A percentile compares a stretch with the other conserved stretches of the same genome.
Evolutionary conservation across 2,329 filamentous ascomycete genomes (phyloP).

Genomic region (Dactylellina parvicollis): DNA sequence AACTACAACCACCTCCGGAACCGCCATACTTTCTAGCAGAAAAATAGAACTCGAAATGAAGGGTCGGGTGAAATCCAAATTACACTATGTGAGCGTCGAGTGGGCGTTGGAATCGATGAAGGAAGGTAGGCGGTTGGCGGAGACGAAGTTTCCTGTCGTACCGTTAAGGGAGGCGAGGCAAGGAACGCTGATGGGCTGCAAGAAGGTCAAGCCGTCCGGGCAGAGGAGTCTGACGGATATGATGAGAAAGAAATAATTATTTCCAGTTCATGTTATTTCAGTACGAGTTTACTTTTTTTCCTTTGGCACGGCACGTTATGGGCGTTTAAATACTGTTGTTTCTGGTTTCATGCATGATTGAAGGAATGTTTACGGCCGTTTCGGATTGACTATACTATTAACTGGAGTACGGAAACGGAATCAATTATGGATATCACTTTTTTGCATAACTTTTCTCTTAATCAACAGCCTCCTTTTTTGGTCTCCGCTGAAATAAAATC

Average conservation of each 20-base stretch:
- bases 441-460: conserved; percentile 11
- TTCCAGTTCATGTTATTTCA: background rate
- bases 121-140: conserved; percentile 76
- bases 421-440: background rate
- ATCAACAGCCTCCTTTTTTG: conserved; percentile 8
- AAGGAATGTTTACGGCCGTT: background rate
- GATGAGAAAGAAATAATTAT: conserved; percentile 25
- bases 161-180: conserved; percentile 54
- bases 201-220: conserved; percentile 23
- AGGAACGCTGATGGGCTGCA: conserved; percentile 41
- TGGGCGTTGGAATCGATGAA: conserved; percentile 85
- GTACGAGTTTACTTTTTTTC: background rate
- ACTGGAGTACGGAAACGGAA: background rate
- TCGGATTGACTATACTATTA: background rate
- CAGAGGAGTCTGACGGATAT: conserved; percentile 39
- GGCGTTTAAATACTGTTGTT: background rate
- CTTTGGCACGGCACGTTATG: background rate
- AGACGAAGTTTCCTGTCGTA: conserved; percentile 64
- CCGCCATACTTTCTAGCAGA: conserved; percentile 29
- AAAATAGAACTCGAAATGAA: conserved; percentile 50
- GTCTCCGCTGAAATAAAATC: background rate
- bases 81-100: conserved; percentile 50
- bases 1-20: conserved; percentile 44
- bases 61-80: conserved; percentile 45
- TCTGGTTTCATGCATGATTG: background rate